Conservation (phyloP, 2,329 filamentous ascomycete genomes). For the Pseudogymnoascus sp. region DNA sequence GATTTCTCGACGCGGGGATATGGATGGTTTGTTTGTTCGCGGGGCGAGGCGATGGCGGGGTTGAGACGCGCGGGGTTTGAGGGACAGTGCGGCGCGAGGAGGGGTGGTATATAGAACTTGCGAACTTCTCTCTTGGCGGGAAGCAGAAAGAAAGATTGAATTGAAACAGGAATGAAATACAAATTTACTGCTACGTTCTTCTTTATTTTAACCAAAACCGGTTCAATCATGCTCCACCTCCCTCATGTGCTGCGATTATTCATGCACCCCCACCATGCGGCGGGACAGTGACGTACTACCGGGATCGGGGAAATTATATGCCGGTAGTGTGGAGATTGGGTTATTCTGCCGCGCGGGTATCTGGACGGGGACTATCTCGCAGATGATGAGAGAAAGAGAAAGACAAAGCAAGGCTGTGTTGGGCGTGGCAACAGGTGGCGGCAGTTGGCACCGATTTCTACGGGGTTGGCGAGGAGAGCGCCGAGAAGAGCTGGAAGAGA, state of each 20-base stretch:
- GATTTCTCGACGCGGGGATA: background rate
- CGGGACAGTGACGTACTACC: background rate
- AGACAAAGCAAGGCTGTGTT: background rate
- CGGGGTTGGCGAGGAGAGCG: background rate
- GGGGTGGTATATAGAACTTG: background rate
- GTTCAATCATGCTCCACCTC: background rate
- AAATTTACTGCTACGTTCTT: background rate
- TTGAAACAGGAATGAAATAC: background rate
- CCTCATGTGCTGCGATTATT: conserved; percentile 3
- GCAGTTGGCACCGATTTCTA: background rate
- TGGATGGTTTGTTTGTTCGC: background rate
- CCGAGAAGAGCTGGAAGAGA: background rate
- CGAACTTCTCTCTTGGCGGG: background rate
- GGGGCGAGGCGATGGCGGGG: background rate
- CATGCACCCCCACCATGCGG: background rate
- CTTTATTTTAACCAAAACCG: background rate
- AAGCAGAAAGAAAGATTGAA: background rate
- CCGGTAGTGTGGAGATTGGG: background rate
- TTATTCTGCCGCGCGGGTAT: background rate
- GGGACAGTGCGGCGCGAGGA: background rate
- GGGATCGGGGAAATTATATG: background rate
- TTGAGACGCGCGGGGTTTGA: background rate
- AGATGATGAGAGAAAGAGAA: background rate
- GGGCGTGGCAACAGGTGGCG: background rate
- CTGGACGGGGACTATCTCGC: background rate